phyloP scores from a whole-genome alignment of 2,329 filamentous ascomycete genomes.

The Pseudogymnoascus sp. region DNA sequence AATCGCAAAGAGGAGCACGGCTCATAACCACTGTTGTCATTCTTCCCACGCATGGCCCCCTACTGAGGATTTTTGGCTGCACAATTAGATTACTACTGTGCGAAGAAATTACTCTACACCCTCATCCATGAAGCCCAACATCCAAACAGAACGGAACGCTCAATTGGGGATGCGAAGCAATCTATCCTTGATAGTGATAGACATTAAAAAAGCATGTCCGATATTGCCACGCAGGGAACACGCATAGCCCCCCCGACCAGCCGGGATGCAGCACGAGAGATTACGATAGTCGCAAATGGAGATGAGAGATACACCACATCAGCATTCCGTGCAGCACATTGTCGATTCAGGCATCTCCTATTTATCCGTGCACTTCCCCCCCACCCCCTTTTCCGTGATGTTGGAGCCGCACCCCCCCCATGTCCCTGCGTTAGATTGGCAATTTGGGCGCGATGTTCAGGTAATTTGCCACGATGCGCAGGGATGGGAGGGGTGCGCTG shows the following conservation, averaged over 20 bases:
- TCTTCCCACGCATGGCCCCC: background rate
- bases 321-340: background rate
- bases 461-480: background rate
- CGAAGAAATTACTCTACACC: too few species aligned
- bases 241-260: background rate
- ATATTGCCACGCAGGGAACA: background rate
- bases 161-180: background rate
- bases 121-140: background rate
- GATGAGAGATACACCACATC: background rate
- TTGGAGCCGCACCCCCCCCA: background rate
- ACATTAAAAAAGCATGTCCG: background rate
- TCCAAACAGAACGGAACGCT: background rate
- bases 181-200: background rate
- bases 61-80: background rate
- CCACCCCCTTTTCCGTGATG: background rate
- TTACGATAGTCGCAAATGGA: background rate
- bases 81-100: background rate
- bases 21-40: background rate
- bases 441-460: background rate
- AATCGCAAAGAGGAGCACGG: background rate
- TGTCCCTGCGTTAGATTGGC: background rate
- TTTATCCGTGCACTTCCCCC: background rate
- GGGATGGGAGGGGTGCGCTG: background rate
- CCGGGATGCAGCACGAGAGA: background rate
- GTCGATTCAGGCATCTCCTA: background rate